These are phyloP conservation scores for Pseudocercospora musae DNA, from an alignment of 2,329 filamentous ascomycete species.

Conservation along the genomic window DNA sequence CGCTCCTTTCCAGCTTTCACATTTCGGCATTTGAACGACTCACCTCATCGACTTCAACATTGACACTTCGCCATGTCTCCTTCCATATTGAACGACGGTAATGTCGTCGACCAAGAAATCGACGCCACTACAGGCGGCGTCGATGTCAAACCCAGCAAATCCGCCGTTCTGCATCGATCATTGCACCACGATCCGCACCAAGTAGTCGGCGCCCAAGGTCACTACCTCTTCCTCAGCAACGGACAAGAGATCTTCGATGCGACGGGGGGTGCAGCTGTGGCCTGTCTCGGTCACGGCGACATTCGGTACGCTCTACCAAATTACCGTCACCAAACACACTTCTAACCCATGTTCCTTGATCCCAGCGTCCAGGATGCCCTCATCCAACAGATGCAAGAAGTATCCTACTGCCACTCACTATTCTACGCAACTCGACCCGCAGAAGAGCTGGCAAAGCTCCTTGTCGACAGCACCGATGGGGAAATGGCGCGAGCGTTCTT, in stretches of 20 bases:
- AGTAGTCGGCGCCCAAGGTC: conserved; percentile 50
- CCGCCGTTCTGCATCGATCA: conserved; percentile 50
- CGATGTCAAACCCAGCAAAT: conserved; percentile 10
- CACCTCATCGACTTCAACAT: background rate
- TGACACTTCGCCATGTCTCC: conserved; percentile 17
- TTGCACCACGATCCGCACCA: conserved; percentile 47
- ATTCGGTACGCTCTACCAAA: conserved; percentile 37
- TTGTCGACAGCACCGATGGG: conserved; percentile 52
- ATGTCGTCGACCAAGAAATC: conserved; percentile 15
- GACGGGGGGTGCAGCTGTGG: conserved; percentile 69
- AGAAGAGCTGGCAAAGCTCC: conserved; percentile 51
- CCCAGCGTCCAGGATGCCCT: conserved; percentile 57
- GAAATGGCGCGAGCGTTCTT: conserved; percentile 56
- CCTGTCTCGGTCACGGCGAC: conserved; percentile 67
- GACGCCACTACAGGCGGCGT: background rate
- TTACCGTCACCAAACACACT: background rate
- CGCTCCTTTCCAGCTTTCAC: background rate
- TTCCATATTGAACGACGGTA: conserved; percentile 26
- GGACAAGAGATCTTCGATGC: conserved; percentile 66
- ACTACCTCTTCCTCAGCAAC: conserved; percentile 52
- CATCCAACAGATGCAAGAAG: conserved; percentile 54
- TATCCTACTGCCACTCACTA: conserved; percentile 58
- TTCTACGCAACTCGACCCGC: conserved; percentile 56
- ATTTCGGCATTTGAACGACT: background rate
- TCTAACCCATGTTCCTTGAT: background rate